Base-by-base conservation (phyloP, 345 rosid genomes). In the Turritis glabra region DNA sequence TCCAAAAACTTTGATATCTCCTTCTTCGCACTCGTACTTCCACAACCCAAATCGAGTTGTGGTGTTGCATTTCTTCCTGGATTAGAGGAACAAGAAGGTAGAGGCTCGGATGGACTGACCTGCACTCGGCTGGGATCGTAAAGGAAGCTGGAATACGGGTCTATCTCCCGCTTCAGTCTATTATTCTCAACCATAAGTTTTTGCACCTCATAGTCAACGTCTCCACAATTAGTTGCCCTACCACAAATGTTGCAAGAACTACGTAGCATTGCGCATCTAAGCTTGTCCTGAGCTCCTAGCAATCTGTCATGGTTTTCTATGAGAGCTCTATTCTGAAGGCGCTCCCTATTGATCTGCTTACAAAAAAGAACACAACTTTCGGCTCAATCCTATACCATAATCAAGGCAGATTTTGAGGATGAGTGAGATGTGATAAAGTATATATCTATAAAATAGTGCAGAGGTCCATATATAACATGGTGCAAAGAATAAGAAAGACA, bases 241-340 rank as follows among this genome's bases (percentile, higher is more conserved):
- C 84, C 84, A 46, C 90, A 91, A 47, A 8, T 79, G 73, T 9
- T 74, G 87, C 94, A 91, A 7, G 67, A 30, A 2, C 81, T 84
- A 51, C 19, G 67, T 18, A 15, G 41, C 69, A 80, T 29, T 29
- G 71, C 80, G 8, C 76, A 60, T 73, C 56, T 85, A 74, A 89
- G 56, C 12, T 71, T 32, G 7, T 71, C 85, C 18, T 89, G 82
- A 67, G 81, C 86, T 30, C 71, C 83, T 47, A 76, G 69, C 32
- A 89, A 85, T 57, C 79, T 81, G 7, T 78, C 81, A 50, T 89
- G 80, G 23, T 86, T 89, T 78, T 83, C 80, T 46, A 72, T 80
- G 1, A 89, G 86, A 14, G 74, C 48, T 5, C 27, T 10, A 58
- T 83, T 80, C 82, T 85, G 85, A 32, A 75, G 85, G 5, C 88